These are phyloP conservation scores for Coleophoma cylindrospora DNA, from an alignment of 2,329 filamentous ascomycete species.

Conservation along the genomic window DNA sequence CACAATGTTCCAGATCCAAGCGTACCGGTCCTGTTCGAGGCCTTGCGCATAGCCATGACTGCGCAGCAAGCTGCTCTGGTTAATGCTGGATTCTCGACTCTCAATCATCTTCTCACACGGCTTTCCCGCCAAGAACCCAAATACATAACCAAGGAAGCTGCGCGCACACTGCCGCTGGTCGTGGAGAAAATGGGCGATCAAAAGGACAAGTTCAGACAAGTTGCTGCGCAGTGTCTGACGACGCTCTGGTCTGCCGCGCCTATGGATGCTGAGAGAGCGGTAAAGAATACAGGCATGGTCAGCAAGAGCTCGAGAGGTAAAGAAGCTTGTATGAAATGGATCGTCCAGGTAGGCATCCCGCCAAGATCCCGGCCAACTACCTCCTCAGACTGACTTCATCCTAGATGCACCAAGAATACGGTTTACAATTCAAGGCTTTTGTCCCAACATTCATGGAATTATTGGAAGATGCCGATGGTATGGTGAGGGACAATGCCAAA, in stretches of 20 bases:
- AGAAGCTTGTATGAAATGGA: constrained; percentile 79
- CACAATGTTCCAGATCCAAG: constrained; percentile 76
- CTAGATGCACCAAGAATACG: constrained; percentile 76
- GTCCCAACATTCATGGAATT: constrained; percentile 79
- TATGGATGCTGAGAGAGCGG: constrained; percentile 71
- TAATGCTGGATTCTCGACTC: constrained; percentile 79
- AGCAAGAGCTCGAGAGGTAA: constrained; percentile 82
- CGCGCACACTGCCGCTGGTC: constrained; percentile 67
- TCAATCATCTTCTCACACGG: constrained; percentile 83
- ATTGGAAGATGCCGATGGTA: constrained; percentile 84
- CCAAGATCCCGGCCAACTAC: constrained; percentile 1
- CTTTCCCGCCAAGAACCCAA: constrained; percentile 80
- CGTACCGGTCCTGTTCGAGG: constrained; percentile 75
- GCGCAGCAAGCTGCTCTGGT: constrained; percentile 74
- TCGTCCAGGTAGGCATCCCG: constrained; percentile 59
- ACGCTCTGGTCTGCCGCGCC: constrained; percentile 71
- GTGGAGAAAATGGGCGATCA: constrained; percentile 83
- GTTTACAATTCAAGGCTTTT: constrained; percentile 76
- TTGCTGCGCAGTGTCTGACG: constrained; percentile 69
- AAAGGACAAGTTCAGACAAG: constrained; percentile 75
- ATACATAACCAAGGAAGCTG: constrained; percentile 63
- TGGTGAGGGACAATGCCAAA: constrained; percentile 82
- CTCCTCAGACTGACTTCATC: constrained; percentile 4
- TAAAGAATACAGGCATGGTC: constrained; percentile 72
- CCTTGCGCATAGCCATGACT: constrained; percentile 67